Evolutionary conservation across 1,284 basidiomycete genomes (phyloP).

Genomic region (Peniophora sp.): DNA sequence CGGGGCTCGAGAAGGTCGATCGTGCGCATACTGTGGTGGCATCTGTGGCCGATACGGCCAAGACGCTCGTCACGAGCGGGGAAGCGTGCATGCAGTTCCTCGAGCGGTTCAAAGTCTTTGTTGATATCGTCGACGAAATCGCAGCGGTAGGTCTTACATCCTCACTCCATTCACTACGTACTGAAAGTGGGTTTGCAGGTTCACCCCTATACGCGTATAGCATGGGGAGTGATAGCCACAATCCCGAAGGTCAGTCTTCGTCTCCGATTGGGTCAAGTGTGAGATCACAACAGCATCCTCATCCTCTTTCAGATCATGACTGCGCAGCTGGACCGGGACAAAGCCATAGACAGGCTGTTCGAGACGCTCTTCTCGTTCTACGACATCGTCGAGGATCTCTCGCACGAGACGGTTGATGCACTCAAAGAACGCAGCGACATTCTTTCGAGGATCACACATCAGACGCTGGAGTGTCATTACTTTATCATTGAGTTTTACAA

Average conservation of each 20-base stretch:
- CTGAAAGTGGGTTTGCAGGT: slow-evolving; percentile 5
- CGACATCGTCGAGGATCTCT: slow-evolving; percentile 1
- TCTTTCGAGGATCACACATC: slow-evolving; percentile 2
- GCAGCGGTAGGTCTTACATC: not conserved
- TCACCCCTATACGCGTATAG: slow-evolving; percentile 15
- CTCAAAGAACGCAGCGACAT: not conserved
- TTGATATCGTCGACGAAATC: slow-evolving; percentile 1
- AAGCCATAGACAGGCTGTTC: not conserved
- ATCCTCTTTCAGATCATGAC: slow-evolving; percentile 8
- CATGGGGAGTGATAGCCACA: slow-evolving; percentile 9
- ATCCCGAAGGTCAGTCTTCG: slow-evolving; percentile 10
- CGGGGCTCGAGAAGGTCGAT: not conserved
- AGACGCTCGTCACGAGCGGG: not conserved
- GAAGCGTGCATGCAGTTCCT: not conserved
- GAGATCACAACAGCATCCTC: not conserved
- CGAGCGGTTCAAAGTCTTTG: slow-evolving; percentile 1
- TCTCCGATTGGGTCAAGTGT: not conserved
- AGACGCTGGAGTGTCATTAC: not conserved
- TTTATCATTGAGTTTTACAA: not conserved
- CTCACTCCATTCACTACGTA: not conserved
- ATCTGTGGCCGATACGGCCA: not conserved
- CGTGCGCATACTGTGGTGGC: not conserved
- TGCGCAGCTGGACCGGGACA: slow-evolving; percentile 4
- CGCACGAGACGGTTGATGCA: not conserved
- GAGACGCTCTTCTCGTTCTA: not conserved